Evolutionary conservation across 768 basidiomycete species (phyloP), one percentile per base, ranked within the genome.

Genomic region (Rhizopogon roseolus): DNA sequence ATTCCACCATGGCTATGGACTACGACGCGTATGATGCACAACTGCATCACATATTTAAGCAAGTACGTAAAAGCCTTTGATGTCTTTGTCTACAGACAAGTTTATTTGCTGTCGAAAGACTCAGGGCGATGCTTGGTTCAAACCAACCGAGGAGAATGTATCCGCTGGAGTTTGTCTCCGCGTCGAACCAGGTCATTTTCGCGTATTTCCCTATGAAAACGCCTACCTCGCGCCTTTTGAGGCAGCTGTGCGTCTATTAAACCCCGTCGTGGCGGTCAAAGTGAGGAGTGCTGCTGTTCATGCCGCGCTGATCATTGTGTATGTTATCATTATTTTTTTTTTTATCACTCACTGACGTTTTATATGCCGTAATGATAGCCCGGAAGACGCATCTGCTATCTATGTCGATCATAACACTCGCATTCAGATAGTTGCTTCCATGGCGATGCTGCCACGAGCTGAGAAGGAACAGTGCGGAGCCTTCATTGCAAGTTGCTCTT

Each of bases 401-500:
- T 84, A 84, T 61, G 78, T 95, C 56, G 88, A 91, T 69, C 66
- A 69, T 52, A 83, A 93, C 64, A 94, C 91, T 1, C 86, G 90
- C 6, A 94, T 95, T 50, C 93, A 95, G 69, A 84, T 95, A 53
- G 67, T 95, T 25, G 86, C 90, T 54, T 81, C 81, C 14, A 82
- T 94, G 60, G 62, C 65, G 50, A 76, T 81, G 53, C 73, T 95
- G 40, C 81, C 86, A 6, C 78, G 80, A 39, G 91, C 91, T 6
- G 89, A 94, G 65, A 94, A 93, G 73, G 92, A 94, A 64, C 92
- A 94, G 62, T 92, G 88, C 48, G 93, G 85, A 17, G 93, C 93
- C 11, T 95, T 95, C 66, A 78, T 93, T 50, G 89, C 87, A 66
- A 63, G 80, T 76, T 29, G 27, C n/a, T 9, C 10, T 40, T 46